Base-by-base conservation (phyloP, 2,329 filamentous ascomycete genomes). In the Aspergillus niger region DNA sequence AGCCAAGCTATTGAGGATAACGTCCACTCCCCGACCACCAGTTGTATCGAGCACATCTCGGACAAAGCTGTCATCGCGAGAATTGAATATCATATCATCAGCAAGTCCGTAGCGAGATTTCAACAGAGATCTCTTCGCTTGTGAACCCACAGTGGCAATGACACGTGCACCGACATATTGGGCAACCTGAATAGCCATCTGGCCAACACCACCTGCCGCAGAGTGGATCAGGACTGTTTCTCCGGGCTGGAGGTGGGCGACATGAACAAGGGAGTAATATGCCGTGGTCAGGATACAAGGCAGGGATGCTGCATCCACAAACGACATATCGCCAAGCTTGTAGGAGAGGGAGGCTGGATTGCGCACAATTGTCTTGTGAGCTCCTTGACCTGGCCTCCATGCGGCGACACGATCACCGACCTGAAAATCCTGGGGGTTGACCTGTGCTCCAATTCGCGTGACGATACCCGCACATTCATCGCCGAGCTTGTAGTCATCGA, bases 191-290 rank as follows among this genome's bases (percentile, higher is more conserved):
- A 55, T 32, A 8, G 52, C 51, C 32, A 55, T 50, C 17, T 59
- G 57, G 4, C 57, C 57, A 13, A 55, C 32, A 22, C 51, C 57
- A 11, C 51, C 51, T 4, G 57, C 41, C 7, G 51, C 52, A 3
- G 41, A 28, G 20, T 55, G 57, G n/a, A 59, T 59, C 10, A 59
- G 44, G 17, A 55, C 41, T 6, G 47, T 43, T 30, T 58, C 55
- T 20, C 55, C 55, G 4, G 47, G 32, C 24, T 52, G 47, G 1
- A 58, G 47, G 30, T 28, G 55, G 3, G 55, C 55, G 15, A 49
- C 49, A 15, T 58, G 36, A 3, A 43, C 22, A 3, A 58, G 47
- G 15, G 43, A 51, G 28, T 58, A 58, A 22, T 51, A 30, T 3
- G 55, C 55, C 6, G 47, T 52, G 22, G 22, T 26, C 6, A 58